Conservation (phyloP, 2,329 filamentous ascomycete species). For the Zopfia rhizophila region DNA sequence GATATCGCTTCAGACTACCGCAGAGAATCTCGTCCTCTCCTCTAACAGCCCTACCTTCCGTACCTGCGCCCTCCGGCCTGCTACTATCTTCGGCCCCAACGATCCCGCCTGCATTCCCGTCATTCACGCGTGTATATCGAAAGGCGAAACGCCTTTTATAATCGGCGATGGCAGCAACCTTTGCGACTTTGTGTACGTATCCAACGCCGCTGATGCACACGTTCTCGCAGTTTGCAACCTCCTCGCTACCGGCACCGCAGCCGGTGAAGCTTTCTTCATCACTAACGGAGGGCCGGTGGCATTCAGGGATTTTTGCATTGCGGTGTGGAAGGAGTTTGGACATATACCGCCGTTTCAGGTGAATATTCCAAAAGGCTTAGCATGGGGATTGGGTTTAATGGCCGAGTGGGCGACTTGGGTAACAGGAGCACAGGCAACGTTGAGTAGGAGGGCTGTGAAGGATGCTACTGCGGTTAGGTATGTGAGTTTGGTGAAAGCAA, state of each 20-base stretch:
- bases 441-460: slow-evolving; percentile 65
- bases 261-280: slow-evolving; percentile 87
- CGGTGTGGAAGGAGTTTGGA: slow-evolving; percentile 75
- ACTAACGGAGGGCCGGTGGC: slow-evolving; percentile 90
- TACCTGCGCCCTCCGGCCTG: slow-evolving; percentile 84
- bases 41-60: slow-evolving; percentile 76
- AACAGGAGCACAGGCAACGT: slow-evolving; percentile 55
- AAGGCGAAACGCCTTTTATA: slow-evolving; percentile 78
- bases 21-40: slow-evolving; percentile 81
- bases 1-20: slow-evolving; percentile 71
- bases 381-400: slow-evolving; percentile 58
- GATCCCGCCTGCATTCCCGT: slow-evolving; percentile 81
- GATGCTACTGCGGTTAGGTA: slow-evolving; percentile 66
- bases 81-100: slow-evolving; percentile 90
- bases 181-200: slow-evolving; percentile 76
- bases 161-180: slow-evolving; percentile 79
- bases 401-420: slow-evolving; percentile 61
- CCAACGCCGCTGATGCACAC: slow-evolving; percentile 80
- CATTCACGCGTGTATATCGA: slow-evolving; percentile 76
- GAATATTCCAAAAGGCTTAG: slow-evolving; percentile 59
- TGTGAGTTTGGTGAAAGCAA: slow-evolving; percentile 64
- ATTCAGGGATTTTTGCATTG: slow-evolving; percentile 88
- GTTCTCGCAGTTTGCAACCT: slow-evolving; percentile 81
- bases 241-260: slow-evolving; percentile 67
- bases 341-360: slow-evolving; percentile 63